phyloP scores from a whole-genome alignment of 73 alveolate genomes.

The Blepharisma japonicum region DNA sequence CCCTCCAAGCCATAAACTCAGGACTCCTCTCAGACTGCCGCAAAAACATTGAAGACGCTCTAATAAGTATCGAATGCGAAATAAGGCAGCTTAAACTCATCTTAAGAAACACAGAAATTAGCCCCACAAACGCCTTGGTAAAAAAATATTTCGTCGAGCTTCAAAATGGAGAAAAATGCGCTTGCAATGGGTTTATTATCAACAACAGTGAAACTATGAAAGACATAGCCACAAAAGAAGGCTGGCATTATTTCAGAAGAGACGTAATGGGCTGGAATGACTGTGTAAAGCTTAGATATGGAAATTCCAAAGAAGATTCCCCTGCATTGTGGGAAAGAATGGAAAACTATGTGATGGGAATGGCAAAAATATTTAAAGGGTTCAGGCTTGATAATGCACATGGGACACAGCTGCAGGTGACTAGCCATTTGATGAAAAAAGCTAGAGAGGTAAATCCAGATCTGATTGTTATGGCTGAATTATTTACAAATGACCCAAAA shows the following conservation, averaged over 20 bases:
- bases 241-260: constrained; percentile 92
- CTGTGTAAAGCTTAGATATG: constrained; percentile 90
- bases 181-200: constrained; percentile 80
- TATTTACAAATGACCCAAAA: constrained; percentile 79
- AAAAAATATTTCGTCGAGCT: background rate
- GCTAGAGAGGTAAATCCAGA: constrained; percentile 87
- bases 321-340: constrained; percentile 87
- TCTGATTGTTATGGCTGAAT: constrained; percentile 89
- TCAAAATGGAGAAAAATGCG: constrained; percentile 55
- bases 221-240: constrained; percentile 76
- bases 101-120: constrained; percentile 48
- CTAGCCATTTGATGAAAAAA: constrained; percentile 80
- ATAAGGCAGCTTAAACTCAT: constrained; percentile 18
- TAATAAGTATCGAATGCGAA: constrained; percentile 6
- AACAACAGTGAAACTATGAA: constrained; percentile 74
- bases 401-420: constrained; percentile 73
- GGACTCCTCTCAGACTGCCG: background rate
- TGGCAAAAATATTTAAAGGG: constrained; percentile 90
- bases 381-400: constrained; percentile 96
- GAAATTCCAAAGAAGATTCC: constrained; percentile 72
- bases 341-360: constrained; percentile 82
- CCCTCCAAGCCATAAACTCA: background rate
- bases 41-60: background rate
- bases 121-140: background rate
- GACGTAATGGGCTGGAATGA: constrained; percentile 92